Evolutionary conservation across 2,329 filamentous ascomycete species (phyloP).

Genomic region (Coniosporium tulheliwenetii): DNA sequence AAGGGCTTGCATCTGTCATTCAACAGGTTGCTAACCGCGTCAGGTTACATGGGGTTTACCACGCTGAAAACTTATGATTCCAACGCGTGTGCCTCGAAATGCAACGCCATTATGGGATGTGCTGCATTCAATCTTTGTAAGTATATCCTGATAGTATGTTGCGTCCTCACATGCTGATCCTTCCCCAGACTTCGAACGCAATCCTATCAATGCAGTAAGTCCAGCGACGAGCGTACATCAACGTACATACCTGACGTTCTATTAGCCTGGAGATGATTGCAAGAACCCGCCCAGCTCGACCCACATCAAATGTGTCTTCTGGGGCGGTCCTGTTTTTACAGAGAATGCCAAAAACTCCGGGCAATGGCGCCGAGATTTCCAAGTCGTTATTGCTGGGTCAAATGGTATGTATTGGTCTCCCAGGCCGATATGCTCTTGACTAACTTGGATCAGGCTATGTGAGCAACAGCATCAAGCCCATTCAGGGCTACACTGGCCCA

Average conservation of each 20-base stretch:
- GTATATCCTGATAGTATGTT: too few relatives aligned
- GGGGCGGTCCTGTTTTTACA: constrained; percentile 9
- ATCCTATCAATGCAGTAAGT: constrained; percentile 1
- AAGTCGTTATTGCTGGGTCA: constrained; percentile 15
- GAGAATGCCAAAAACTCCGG: background rate
- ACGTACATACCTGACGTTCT: too few relatives aligned
- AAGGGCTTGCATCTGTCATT: too few relatives aligned
- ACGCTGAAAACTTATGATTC: constrained; percentile 4
- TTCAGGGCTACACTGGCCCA: too few relatives aligned
- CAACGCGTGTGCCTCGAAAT: constrained; percentile 5
- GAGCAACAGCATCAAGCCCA: too few relatives aligned
- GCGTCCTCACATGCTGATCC: too few relatives aligned
- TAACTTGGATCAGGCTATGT: too few relatives aligned
- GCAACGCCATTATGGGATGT: constrained; percentile 6
- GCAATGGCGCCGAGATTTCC: constrained; percentile 10
- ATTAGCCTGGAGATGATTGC: constrained; percentile 6
- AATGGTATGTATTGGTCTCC: constrained; percentile 8
- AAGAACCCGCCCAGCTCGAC: constrained; percentile 11
- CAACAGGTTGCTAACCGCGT: background rate
- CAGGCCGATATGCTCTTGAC: too few relatives aligned
- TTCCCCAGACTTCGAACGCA: constrained; percentile 4
- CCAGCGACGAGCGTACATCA: too few relatives aligned
- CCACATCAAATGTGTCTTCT: constrained; percentile 16
- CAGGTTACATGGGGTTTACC: constrained; percentile 6
- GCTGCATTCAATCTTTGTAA: constrained; percentile 7